These are phyloP conservation scores for Trichoderma semiorbis DNA, from an alignment of 2,329 filamentous ascomycete species.

Conservation along the genomic window DNA sequence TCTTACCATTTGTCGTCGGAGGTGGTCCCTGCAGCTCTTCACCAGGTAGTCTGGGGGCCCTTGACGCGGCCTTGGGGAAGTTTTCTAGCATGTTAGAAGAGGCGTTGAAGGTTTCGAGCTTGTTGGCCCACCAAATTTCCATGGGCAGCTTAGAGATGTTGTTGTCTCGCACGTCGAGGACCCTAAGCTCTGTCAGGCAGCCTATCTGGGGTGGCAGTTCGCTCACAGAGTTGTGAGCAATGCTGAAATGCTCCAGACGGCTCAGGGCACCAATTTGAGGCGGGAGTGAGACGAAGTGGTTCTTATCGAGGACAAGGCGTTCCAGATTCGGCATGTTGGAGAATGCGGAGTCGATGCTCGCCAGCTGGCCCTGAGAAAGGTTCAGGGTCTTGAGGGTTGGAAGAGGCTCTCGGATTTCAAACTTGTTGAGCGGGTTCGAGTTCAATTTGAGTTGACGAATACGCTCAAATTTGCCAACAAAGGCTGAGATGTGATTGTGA, in stretches of 20 bases:
- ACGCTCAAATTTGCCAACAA: constrained; percentile 82
- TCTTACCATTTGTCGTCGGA: constrained; percentile 38
- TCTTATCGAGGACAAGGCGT: constrained; percentile 85
- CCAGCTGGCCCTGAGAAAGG: constrained; percentile 84
- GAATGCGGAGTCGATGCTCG: constrained; percentile 85
- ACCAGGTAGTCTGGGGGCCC: constrained; percentile 59
- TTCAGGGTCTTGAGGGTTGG: constrained; percentile 84
- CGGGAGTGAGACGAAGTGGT: constrained; percentile 90
- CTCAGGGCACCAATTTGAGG: constrained; percentile 78
- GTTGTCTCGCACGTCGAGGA: constrained; percentile 88
- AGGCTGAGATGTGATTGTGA: constrained; percentile 88
- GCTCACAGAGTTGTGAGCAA: constrained; percentile 85
- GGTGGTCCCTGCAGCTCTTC: constrained; percentile 41
- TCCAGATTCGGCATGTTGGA: constrained; percentile 83
- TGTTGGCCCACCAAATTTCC: constrained; percentile 94
- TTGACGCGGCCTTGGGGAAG: constrained; percentile 82
- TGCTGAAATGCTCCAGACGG: constrained; percentile 85
- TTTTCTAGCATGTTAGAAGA: constrained; percentile 90
- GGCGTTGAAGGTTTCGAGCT: constrained; percentile 86
- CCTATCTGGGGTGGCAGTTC: constrained; percentile 85
- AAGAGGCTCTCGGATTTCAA: constrained; percentile 73
- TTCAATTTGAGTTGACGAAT: constrained; percentile 85
- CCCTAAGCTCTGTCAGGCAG: constrained; percentile 76
- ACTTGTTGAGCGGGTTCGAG: constrained; percentile 92
- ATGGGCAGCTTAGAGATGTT: constrained; percentile 84